Evolutionary conservation across 1,284 basidiomycete genomes (phyloP), one percentile per base, ranked within the genome.

Genomic region (Ustilago esculenta): DNA sequence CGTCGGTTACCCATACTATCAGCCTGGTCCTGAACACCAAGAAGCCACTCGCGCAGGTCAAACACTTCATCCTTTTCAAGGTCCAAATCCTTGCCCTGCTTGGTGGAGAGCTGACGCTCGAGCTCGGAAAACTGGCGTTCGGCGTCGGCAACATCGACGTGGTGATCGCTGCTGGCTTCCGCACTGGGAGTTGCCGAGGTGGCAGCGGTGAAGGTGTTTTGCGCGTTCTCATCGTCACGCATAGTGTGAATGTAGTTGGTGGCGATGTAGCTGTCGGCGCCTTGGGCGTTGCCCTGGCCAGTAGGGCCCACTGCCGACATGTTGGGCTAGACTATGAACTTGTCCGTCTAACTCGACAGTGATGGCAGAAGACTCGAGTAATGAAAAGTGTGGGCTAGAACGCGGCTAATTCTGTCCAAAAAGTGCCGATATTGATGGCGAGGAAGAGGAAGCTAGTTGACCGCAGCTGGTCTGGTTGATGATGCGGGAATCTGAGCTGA

Each of bases 111-210:
- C 29, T 70, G 61, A 24, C 67, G 60, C 12, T 50, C 35, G 32
- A 70, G 61, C 29, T 65, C 41, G 37, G 52, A 50, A 40, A 70
- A 65, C 21, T 70, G 52, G 11, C 49, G 34, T 15, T 70, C 48
- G 14, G 67, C 67, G 17, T 64, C 60, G 23, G 52, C 52, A 21
- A 70, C 61, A 23, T 65, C 52, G 39, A 70, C 67, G 17, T 64
- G 60, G 12, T 21, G 67, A 3, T 58, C 66, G 33, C 32, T 40
- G 10, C 34, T 49, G 27, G 21, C 29, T 23, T 67, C 52, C 15
- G 23, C 40, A 23, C 43, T 49, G 7, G 56, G 55, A 4, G 67
- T 50, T 14, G 37, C 51, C 9, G 60, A 58, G 30, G 36, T 43
- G 52, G 27, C 43, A 2, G 55, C 52, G 41, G 52, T 60, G 30